Evolutionary conservation across 164 flowering plant genomes (phyloP).

Genomic region (Vitis amurensis): DNA sequence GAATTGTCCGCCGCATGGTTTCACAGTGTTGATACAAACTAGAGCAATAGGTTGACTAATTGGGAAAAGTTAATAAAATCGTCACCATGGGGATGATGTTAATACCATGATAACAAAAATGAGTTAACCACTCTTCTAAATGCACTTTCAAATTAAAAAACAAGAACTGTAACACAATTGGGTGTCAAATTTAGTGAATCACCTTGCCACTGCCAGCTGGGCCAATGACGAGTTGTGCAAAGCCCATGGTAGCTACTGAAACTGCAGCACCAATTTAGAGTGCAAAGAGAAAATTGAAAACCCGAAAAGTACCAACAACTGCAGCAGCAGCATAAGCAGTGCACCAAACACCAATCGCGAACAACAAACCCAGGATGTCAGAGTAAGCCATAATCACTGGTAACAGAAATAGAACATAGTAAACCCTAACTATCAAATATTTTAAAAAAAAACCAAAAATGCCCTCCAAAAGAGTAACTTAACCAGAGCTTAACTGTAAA

Average conservation of each 20-base stretch:
- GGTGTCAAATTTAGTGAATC: slow-evolving; percentile 4
- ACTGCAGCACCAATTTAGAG: slow-evolving; percentile 10
- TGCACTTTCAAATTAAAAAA: background rate
- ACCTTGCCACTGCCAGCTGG: slow-evolving; percentile 99
- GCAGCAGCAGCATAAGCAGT: slow-evolving; percentile 60
- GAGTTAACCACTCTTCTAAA: background rate
- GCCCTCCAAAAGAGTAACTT: too few species aligned
- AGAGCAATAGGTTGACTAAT: slow-evolving; percentile 95
- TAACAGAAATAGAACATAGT: too few species aligned
- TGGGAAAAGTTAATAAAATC: background rate
- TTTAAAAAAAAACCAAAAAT: too few species aligned
- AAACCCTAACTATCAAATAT: too few species aligned
- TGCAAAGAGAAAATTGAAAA: slow-evolving; percentile 28
- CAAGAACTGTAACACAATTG: background rate
- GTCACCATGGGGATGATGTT: too few species aligned
- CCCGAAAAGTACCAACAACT: slow-evolving; percentile 39
- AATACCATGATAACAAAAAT: too few species aligned
- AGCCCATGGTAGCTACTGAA: slow-evolving; percentile 58
- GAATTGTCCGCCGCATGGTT: slow-evolving; percentile 60
- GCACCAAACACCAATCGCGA: slow-evolving; percentile 66
- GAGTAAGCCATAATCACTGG: slow-evolving; percentile 38
- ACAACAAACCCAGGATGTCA: slow-evolving; percentile 37
- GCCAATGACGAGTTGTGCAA: slow-evolving; percentile 92
- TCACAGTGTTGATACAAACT: slow-evolving; percentile 79
- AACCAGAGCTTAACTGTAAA: too few species aligned